A percentile compares a stretch with the other conserved stretches of the same genome.
Conservation (phyloP, 2,329 filamentous ascomycete genomes). For the Fusarium clavum region DNA sequence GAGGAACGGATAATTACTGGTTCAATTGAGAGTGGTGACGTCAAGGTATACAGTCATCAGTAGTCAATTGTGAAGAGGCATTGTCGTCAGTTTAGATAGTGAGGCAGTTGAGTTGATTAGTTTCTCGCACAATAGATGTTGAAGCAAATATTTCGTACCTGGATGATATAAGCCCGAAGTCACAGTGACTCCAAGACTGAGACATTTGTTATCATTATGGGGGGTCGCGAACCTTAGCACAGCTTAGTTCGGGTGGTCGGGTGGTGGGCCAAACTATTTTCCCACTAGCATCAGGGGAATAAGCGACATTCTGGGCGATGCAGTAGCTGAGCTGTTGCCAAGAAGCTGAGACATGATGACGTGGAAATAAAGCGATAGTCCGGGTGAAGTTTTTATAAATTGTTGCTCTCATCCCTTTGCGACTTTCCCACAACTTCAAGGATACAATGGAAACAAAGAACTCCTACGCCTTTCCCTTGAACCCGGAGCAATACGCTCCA, state of each 20-base stretch:
- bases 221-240: not conserved
- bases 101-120: not conserved
- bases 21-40: not conserved
- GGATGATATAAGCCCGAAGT: not conserved
- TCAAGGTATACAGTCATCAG: not conserved
- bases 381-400: not conserved
- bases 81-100: not conserved
- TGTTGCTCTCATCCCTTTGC: not conserved
- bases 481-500: conserved; percentile 19
- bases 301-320: not conserved
- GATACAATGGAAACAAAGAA: not conserved
- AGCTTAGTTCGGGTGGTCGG: not conserved
- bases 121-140: not conserved
- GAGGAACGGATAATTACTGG: not conserved
- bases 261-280: not conserved
- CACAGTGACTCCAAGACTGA: not conserved
- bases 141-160: not conserved
- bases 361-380: not conserved
- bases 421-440: not conserved
- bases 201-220: not conserved
- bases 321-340: not conserved
- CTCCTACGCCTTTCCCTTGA: conserved; percentile 18
- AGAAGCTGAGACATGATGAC: not conserved
- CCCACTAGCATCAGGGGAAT: not conserved
- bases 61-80: not conserved